phyloP scores from a whole-genome alignment of 768 basidiomycete species.

The Gloeophyllum trabeum region DNA sequence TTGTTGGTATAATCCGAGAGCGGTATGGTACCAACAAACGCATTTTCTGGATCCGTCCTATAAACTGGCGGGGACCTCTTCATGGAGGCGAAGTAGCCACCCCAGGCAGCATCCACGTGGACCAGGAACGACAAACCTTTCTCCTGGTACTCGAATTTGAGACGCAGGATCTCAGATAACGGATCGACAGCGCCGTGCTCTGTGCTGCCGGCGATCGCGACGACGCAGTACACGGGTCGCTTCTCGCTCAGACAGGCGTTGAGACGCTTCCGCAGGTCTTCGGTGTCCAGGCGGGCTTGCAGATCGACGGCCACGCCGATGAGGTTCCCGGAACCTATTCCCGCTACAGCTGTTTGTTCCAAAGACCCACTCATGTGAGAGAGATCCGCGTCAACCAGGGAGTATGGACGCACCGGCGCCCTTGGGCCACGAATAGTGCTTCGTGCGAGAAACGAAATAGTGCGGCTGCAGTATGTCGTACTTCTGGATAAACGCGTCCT shows the following conservation, averaged over 20 bases:
- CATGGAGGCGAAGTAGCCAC: conserved; percentile 30
- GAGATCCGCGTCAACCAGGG: neutral
- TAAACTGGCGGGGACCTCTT: no score
- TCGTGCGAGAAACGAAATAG: conserved; percentile 20
- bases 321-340: conserved; percentile 29
- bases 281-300: conserved; percentile 22
- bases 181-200: conserved; percentile 34
- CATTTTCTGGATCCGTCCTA: conserved; percentile 4
- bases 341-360: conserved; percentile 31
- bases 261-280: conserved; percentile 15
- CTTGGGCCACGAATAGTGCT: conserved; percentile 41
- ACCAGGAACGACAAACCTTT: conserved; percentile 27
- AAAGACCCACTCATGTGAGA: neutral
- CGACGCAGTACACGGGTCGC: conserved; percentile 27
- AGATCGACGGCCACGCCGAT: conserved; percentile 23
- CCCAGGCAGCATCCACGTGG: conserved; percentile 37
- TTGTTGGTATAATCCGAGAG: conserved; percentile 17
- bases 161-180: conserved; percentile 21
- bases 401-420: conserved; percentile 24
- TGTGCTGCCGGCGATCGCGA: conserved; percentile 31
- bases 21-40: conserved; percentile 18
- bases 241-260: conserved; percentile 17
- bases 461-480: conserved; percentile 14
- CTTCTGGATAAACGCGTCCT: conserved; percentile 17
- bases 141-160: conserved; percentile 19